Evolutionary conservation across 1,139 yeast genomes (phyloP).

Genomic region (Geotrichum carabidarum): DNA sequence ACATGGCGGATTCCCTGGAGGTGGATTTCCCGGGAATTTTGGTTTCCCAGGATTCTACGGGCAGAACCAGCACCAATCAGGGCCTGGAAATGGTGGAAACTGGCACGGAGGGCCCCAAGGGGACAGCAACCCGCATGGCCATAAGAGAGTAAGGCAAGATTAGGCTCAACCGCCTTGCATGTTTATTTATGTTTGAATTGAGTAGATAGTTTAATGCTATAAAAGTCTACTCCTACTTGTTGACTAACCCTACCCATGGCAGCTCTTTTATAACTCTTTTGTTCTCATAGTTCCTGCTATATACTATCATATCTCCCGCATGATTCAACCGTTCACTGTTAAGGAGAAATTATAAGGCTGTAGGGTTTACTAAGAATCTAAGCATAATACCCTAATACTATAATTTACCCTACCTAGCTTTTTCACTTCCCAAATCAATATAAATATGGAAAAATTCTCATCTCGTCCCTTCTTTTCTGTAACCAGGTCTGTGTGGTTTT

Average conservation of each 20-base stretch:
- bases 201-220: background rate
- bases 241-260: too few relatives aligned
- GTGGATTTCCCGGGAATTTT: background rate
- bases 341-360: too few relatives aligned
- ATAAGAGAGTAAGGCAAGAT: conserved; percentile 21
- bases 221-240: too few relatives aligned
- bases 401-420: conserved; percentile 10
- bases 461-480: conserved; percentile 21
- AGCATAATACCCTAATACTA: background rate
- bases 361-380: too few relatives aligned
- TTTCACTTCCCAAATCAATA: conserved; percentile 2
- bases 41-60: conserved; percentile 22
- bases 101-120: conserved; percentile 18
- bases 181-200: background rate
- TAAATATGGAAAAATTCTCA: conserved; percentile 10
- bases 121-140: conserved; percentile 26
- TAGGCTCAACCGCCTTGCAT: background rate
- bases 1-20: background rate
- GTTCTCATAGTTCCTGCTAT: too few relatives aligned
- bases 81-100: conserved; percentile 14
- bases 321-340: too few relatives aligned
- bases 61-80: conserved; percentile 21
- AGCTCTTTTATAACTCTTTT: too few relatives aligned
- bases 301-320: too few relatives aligned
- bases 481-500: conserved; percentile 19